Evolutionary conservation across 225 moss, liverwort and hornwort genomes (phyloP), one percentile per base, ranked within the genome.

Genomic region (Asterella californica): DNA sequence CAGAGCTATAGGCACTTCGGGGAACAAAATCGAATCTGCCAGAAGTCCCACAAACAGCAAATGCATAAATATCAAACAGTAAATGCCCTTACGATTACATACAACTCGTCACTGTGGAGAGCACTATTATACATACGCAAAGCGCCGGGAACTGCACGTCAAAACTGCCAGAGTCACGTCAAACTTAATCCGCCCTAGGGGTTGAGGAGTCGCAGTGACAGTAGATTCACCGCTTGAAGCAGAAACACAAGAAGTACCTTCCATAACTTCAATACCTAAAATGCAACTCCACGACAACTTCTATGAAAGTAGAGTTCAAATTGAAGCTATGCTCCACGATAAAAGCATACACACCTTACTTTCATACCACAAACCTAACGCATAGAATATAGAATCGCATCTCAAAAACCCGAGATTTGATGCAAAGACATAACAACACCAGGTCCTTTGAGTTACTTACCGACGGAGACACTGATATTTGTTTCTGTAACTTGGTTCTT

Each of bases 401-500:
- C 7, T 42, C 42, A 38, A 45, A 3, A 38, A n/a, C 25, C 62
- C 21, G 46, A 47, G 10, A 19, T 42, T 46, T 25, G 11, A 0
- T 9, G 12, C 71, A 47, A 48, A 1, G n/a, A 61, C 27, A 27
- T 61, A 27, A 61, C 25, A 33, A 1, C 57, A 18, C 0, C 34
- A 67, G 17, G 37, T 67, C 57, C 2, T 24, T 48, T 33, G 6
- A 74, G 27, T 11, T 6, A 82, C 91, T 87, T 88, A 99, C 99
- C 99, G 48, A 99, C 99, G 75, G 99, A 99, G 55, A 95, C 93
- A 66, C 93, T 93, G 89, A 99, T 99, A 49, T 99, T 99, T 27
- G 99, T 99, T 86, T 99, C 99, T 3, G 99, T 93, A 22, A 99
- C 95, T 83, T 99, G 99, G 88, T 99, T 99, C 88, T 99, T 99